Evolutionary conservation across 1,139 yeast species (phyloP).

Genomic region (Kluyveromyces sp.): DNA sequence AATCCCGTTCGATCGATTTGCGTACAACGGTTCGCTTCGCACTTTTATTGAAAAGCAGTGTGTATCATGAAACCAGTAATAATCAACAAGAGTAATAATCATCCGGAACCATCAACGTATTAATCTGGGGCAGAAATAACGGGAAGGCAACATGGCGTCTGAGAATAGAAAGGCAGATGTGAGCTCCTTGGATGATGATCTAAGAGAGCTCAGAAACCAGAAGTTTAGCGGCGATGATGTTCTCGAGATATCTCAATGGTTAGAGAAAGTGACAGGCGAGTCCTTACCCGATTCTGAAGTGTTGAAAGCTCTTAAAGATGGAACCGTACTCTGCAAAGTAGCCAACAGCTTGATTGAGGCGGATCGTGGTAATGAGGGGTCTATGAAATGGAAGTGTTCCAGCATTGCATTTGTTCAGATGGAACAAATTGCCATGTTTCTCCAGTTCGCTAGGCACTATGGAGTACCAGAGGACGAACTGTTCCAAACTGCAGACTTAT

Average conservation of each 20-base stretch:
- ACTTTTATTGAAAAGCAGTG: too few relatives aligned
- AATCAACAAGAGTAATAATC: too few relatives aligned
- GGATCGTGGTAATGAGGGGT: conserved; percentile 33
- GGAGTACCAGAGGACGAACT: conserved; percentile 82
- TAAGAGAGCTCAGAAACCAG: conserved; percentile 39
- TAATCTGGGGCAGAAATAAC: too few relatives aligned
- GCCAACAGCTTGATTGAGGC: conserved; percentile 34
- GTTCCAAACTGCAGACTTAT: conserved; percentile 76
- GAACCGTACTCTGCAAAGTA: conserved; percentile 51
- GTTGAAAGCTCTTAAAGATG: conserved; percentile 54
- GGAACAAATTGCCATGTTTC: conserved; percentile 77
- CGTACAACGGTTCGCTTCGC: too few relatives aligned
- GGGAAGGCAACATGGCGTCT: too few relatives aligned
- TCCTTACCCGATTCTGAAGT: conserved; percentile 33
- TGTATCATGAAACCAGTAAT: too few relatives aligned
- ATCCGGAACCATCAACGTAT: too few relatives aligned
- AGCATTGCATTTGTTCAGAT: conserved; percentile 78
- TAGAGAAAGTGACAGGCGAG: conserved; percentile 34
- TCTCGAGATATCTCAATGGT: conserved; percentile 46
- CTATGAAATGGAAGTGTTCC: conserved; percentile 51
- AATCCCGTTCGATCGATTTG: too few relatives aligned
- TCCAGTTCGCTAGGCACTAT: conserved; percentile 49
- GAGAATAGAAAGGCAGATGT: conserved; percentile 31
- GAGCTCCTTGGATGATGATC: conserved; percentile 55
- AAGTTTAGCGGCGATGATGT: conserved; percentile 42